Evolutionary conservation across 805 yeast genomes (phyloP).

Genomic region (Scheffersomyces ergatensis): DNA sequence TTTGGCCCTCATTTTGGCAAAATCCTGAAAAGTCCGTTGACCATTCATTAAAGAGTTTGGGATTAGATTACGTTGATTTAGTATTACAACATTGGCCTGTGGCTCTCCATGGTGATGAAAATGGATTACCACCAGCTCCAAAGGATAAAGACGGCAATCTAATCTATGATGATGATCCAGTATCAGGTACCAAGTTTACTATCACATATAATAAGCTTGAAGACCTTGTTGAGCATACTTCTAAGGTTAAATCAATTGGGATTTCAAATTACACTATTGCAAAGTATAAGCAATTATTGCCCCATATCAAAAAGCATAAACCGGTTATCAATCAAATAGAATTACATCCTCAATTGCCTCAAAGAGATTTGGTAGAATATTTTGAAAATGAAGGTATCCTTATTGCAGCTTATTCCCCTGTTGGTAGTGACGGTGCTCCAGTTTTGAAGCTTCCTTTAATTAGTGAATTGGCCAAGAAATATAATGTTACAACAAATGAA

Average conservation of each 20-base stretch:
- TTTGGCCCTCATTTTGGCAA: slow-evolving; percentile 44
- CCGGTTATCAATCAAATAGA: slow-evolving; percentile 37
- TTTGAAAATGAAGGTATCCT: slow-evolving; percentile 34
- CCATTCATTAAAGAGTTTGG: slow-evolving; percentile 34
- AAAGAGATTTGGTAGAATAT: slow-evolving; percentile 39
- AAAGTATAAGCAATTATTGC: slow-evolving; percentile 24
- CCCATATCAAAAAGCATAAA: slow-evolving; percentile 15
- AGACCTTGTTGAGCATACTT: slow-evolving; percentile 21
- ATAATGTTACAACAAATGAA: slow-evolving; percentile 51
- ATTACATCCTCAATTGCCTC: slow-evolving; percentile 36
- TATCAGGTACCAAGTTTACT: slow-evolving; percentile 27
- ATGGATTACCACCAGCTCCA: slow-evolving; percentile 38
- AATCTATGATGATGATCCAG: slow-evolving; percentile 33
- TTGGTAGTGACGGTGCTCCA: slow-evolving; percentile 68
- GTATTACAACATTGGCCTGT: slow-evolving; percentile 52
- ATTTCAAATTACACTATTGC: slow-evolving; percentile 33
- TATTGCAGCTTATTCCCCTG: slow-evolving; percentile 58
- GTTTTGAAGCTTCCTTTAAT: slow-evolving; percentile 51
- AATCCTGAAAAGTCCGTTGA: slow-evolving; percentile 41
- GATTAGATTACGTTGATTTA: slow-evolving; percentile 45
- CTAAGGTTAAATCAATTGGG: slow-evolving; percentile 34
- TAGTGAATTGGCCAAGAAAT: slow-evolving; percentile 53
- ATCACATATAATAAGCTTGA: slow-evolving; percentile 29
- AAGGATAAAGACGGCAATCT: slow-evolving; percentile 33
- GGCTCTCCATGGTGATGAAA: slow-evolving; percentile 36